Conservation (phyloP, 192 early-diverging fungal genomes). For the Coemansia sp. region DNA sequence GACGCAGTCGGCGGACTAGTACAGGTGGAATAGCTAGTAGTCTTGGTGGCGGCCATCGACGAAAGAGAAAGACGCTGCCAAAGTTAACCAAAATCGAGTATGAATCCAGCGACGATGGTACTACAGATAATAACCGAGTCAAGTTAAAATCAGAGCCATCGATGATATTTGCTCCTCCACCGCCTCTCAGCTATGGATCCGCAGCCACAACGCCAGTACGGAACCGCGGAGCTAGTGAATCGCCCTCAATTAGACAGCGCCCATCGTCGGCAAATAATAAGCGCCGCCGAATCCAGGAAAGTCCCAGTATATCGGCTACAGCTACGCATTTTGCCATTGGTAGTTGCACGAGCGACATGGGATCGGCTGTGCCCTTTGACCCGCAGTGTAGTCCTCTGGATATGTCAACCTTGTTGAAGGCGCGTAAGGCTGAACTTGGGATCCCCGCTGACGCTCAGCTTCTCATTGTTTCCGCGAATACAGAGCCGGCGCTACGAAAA, state of each 20-base stretch:
- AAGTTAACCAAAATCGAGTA: conserved; percentile 13
- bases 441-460: conserved; percentile 5
- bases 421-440: conserved; percentile 21
- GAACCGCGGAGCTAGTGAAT: background rate
- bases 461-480: conserved; percentile 15
- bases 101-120: conserved; percentile 7
- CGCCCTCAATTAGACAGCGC: background rate
- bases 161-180: conserved; percentile 21
- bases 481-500: background rate
- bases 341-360: conserved; percentile 9
- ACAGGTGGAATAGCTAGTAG: background rate
- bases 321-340: background rate
- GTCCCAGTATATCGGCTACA: conserved; percentile 12
- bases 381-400: conserved; percentile 14
- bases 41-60: background rate
- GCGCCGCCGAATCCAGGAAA: conserved; percentile 12
- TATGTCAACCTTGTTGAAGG: conserved; percentile 15
- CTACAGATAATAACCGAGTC: background rate
- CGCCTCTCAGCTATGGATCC: background rate
- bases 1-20: background rate
- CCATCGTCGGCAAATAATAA: conserved; percentile 7
- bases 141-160: conserved; percentile 25
- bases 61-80: conserved; percentile 18
- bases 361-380: background rate
- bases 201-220: conserved; percentile 8